phyloP scores from a whole-genome alignment of 306 rosid genomes.

The Clitoria ternatea region DNA sequence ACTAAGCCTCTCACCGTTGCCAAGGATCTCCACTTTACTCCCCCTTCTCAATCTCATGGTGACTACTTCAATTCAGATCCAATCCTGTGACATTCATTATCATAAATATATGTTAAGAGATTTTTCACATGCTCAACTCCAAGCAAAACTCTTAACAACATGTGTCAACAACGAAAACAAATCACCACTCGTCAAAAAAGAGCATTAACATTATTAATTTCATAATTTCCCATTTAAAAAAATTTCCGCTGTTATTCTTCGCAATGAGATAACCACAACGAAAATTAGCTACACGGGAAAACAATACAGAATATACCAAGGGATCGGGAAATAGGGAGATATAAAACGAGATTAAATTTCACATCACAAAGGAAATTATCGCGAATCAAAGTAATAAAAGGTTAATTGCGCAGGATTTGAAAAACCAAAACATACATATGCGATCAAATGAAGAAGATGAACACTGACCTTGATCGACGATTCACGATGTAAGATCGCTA shows the following conservation, averaged over 20 bases:
- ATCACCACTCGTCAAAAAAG: background rate
- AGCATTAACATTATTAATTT: no score
- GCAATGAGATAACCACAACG: background rate
- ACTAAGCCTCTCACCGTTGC: slow-evolving; percentile 33
- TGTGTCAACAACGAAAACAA: background rate
- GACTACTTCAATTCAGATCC: background rate
- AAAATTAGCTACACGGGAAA: no score
- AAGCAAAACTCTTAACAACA: background rate
- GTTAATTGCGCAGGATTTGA: background rate
- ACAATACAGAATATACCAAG: background rate
- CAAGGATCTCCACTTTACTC: slow-evolving; percentile 66
- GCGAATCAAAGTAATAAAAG: background rate
- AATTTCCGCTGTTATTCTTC: background rate
- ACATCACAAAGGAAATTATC: background rate
- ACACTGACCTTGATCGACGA: slow-evolving; percentile 32
- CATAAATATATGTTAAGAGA: background rate
- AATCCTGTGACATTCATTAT: slow-evolving; percentile 33
- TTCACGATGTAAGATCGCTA: background rate
- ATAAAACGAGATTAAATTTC: background rate
- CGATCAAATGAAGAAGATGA: slow-evolving; percentile 20
- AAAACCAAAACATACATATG: slow-evolving; percentile 24
- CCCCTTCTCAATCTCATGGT: slow-evolving; percentile 67
- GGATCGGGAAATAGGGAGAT: background rate
- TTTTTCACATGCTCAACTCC: background rate
- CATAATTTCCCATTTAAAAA: no score